phyloP scores from a whole-genome alignment of 176 grass and related monocot genomes.

The Lolium perenne region DNA sequence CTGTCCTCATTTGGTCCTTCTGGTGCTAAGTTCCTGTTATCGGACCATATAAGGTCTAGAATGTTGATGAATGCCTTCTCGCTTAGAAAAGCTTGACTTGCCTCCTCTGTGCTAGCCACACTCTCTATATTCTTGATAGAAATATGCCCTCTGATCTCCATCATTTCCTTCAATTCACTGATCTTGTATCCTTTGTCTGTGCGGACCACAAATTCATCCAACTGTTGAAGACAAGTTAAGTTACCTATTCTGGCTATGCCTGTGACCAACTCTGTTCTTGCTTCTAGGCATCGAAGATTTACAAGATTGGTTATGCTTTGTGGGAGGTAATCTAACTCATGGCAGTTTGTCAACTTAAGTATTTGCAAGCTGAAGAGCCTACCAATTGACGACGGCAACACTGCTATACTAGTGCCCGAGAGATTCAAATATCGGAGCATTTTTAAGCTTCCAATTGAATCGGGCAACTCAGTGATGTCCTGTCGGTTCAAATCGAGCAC shows the following conservation, averaged over 20 bases:
- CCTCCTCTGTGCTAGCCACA: slow-evolving; percentile 56
- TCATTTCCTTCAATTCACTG: slow-evolving; percentile 63
- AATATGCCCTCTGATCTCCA: slow-evolving; percentile 51
- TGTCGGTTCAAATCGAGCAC: slow-evolving; percentile 61
- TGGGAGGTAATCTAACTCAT: slow-evolving; percentile 49
- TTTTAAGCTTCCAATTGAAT: slow-evolving; percentile 73
- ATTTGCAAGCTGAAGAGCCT: slow-evolving; percentile 66
- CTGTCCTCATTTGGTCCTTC: slow-evolving; percentile 34
- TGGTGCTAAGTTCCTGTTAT: slow-evolving; percentile 36
- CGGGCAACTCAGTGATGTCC: slow-evolving; percentile 64
- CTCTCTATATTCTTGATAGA: slow-evolving; percentile 61
- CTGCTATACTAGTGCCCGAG: slow-evolving; percentile 51
- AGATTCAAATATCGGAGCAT: slow-evolving; percentile 79
- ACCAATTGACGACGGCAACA: slow-evolving; percentile 61
- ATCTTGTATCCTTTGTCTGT: slow-evolving; percentile 66
- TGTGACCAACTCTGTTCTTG: slow-evolving; percentile 52
- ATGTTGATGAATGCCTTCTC: slow-evolving; percentile 53
- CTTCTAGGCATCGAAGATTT: slow-evolving; percentile 68
- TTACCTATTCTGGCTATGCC: slow-evolving; percentile 55
- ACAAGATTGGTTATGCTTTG: slow-evolving; percentile 59
- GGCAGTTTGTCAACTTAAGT: slow-evolving; percentile 60
- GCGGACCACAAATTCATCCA: slow-evolving; percentile 66
- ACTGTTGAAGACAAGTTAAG: slow-evolving; percentile 64
- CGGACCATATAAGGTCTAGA: slow-evolving; percentile 66
- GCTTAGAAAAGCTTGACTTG: slow-evolving; percentile 51